Evolutionary conservation across 2,329 filamentous ascomycete species (phyloP), one percentile per base, ranked within the genome.

Genomic region (Claviceps arundinis): DNA sequence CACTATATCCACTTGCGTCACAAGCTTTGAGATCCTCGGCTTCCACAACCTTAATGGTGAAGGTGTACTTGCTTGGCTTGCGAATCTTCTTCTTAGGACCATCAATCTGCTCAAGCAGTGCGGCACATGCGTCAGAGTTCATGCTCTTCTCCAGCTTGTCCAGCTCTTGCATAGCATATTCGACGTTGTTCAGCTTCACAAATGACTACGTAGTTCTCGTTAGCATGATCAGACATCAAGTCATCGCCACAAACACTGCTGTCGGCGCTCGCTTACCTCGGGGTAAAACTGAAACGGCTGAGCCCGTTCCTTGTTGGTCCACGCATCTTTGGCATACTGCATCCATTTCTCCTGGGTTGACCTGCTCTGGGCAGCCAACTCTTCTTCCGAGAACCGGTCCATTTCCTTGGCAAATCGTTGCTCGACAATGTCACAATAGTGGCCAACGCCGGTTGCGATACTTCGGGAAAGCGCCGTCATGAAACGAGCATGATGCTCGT

Each of bases 11-110:
- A 61, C 87, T 94, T 59, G 95, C 84, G 67, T 98, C 93, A 65
- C 93, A 97, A n/a, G 93, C 89, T 69, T 97, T 97, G 60, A 98
- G 75, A 61, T 98, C 93, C 69, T 98, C 93, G 8, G 88, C 93
- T 68, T 98, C 93, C 26, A 98, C 90, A 54, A 98, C 90, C 71
- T 98, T 98, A 70, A 98, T 90, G 0, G 93, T 97, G 69, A 98
- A 98, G 52, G 96, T 90, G 65, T 95, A 97, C 64, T 94, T 96
- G 56, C 82, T 86, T 43, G 84, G 81, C 60, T 82, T 85, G 60
- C 82, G 82, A 52, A 70, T 64, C 55, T 75, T 72, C 62, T 82
- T 81, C 50, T 80, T 75, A 1, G 87, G 84, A 8, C 87, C 87
- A 26, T 87, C 81, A 56, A 85, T 75, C 60, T 79, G 82, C 47